These are phyloP conservation scores for Lepidopterella palustris DNA, from an alignment of 495 filamentous ascomycete species.

Conservation along the genomic window DNA sequence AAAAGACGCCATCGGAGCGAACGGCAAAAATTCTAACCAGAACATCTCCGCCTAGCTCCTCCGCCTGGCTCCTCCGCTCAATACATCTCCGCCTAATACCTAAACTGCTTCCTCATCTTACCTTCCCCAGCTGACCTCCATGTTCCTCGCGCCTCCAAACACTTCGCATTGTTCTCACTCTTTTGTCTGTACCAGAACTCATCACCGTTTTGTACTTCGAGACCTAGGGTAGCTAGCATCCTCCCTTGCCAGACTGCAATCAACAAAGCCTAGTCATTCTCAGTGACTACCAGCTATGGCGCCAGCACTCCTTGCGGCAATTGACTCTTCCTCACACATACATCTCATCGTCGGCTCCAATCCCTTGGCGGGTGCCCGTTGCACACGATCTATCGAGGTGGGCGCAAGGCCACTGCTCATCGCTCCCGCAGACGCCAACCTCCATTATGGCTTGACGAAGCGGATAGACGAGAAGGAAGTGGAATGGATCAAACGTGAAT, in stretches of 20 bases:
- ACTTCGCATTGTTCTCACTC: neutral
- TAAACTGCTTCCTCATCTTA: no score
- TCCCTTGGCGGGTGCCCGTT: slow-evolving; percentile 77
- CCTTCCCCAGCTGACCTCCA: neutral
- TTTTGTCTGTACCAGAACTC: neutral
- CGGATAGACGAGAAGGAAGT: slow-evolving; percentile 66
- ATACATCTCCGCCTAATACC: no score
- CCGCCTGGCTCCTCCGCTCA: neutral
- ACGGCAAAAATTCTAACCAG: neutral
- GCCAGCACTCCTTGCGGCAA: slow-evolving; percentile 66
- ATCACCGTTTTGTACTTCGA: neutral
- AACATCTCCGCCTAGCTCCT: neutral
- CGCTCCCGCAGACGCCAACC: slow-evolving; percentile 54
- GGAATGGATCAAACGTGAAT: slow-evolving; percentile 62
- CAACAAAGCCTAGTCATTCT: neutral
- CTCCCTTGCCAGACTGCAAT: neutral
- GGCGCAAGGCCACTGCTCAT: slow-evolving; percentile 84
- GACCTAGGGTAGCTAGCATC: neutral
- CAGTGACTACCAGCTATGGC: slow-evolving; percentile 24
- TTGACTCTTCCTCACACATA: slow-evolving; percentile 66
- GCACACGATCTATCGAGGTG: slow-evolving; percentile 70
- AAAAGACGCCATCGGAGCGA: neutral
- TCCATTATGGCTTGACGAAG: slow-evolving; percentile 68
- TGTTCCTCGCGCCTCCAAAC: neutral
- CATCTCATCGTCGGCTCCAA: slow-evolving; percentile 85